phyloP scores from a whole-genome alignment of 176 grass and related monocot species.

The Aegilops speltoides region DNA sequence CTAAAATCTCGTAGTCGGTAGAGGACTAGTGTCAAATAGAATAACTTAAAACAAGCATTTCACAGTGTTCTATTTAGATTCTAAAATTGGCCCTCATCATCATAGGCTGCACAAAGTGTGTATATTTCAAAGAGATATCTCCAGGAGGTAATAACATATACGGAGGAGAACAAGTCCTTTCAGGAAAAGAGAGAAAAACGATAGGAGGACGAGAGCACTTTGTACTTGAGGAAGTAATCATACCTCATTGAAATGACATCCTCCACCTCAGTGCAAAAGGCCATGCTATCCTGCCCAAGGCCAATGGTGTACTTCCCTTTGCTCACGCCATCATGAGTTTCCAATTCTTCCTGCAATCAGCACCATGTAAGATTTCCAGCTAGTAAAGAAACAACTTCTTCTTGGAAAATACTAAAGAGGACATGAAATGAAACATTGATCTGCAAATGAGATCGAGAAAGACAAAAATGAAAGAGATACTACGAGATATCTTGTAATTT shows the following conservation, averaged over 20 bases:
- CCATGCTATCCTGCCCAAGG: slow-evolving; percentile 84
- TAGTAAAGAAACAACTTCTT: not conserved
- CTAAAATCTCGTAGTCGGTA: not conserved
- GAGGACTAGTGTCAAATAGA: not conserved
- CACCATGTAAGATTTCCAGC: not conserved
- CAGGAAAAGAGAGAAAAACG: not conserved
- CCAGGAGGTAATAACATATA: not conserved
- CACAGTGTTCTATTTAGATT: not conserved
- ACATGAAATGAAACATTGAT: not conserved
- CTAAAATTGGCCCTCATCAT: not conserved
- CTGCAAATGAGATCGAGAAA: not conserved
- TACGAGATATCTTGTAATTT: not conserved
- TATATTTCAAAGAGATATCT: not conserved
- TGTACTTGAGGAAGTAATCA: not conserved
- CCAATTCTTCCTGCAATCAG: slow-evolving; percentile 62
- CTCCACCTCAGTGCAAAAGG: slow-evolving; percentile 74
- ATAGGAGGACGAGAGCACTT: not conserved
- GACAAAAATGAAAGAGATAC: not conserved
- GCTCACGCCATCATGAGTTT: slow-evolving; percentile 68
- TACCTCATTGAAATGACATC: slow-evolving; percentile 92
- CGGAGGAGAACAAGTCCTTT: not conserved
- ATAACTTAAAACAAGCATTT: not conserved
- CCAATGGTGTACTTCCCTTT: slow-evolving; percentile 89
- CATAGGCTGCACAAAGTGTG: not conserved
- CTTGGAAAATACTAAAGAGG: not conserved